These are phyloP conservation scores for Tetrahymena borealis DNA, from an alignment of 73 alveolate genomes.

Conservation along the genomic window DNA sequence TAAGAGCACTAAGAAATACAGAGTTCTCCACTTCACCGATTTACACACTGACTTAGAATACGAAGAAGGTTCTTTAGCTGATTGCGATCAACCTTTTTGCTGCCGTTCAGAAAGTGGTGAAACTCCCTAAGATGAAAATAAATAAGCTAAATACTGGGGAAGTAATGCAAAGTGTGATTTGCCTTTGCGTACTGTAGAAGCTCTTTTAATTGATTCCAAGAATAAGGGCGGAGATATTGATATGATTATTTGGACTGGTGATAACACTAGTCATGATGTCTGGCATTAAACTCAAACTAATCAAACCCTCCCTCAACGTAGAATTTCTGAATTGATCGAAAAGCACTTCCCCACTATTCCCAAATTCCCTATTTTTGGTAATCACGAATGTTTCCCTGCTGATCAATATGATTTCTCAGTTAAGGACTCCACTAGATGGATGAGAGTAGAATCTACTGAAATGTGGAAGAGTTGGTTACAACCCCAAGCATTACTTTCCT, in stretches of 20 bases:
- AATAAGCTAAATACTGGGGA: constrained; percentile 56
- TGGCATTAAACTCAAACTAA: constrained; percentile 58
- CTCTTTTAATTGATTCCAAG: constrained; percentile 22
- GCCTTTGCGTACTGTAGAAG: constrained; percentile 38
- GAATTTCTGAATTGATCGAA: constrained; percentile 28
- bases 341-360: constrained; percentile 15
- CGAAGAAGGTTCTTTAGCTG: constrained; percentile 55
- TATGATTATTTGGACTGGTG: constrained; percentile 94
- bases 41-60: constrained; percentile 79
- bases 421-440: constrained; percentile 13
- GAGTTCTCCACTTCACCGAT: constrained; percentile 80
- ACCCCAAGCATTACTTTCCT: constrained; percentile 9
- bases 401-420: constrained; percentile 37
- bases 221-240: constrained; percentile 33
- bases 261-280: constrained; percentile 83
- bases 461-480: constrained; percentile 30
- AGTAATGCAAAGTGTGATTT: constrained; percentile 61
- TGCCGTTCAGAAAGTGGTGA: constrained; percentile 72
- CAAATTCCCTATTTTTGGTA: constrained; percentile 60
- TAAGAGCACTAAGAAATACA: constrained; percentile 31
- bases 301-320: constrained; percentile 36
- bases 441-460: constrained; percentile 33
- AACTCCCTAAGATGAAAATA: constrained; percentile 39
- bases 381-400: constrained; percentile 76
- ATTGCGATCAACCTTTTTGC: constrained; percentile 74